phyloP scores from a whole-genome alignment of 306 rosid species.

The Purshia tridentata region DNA sequence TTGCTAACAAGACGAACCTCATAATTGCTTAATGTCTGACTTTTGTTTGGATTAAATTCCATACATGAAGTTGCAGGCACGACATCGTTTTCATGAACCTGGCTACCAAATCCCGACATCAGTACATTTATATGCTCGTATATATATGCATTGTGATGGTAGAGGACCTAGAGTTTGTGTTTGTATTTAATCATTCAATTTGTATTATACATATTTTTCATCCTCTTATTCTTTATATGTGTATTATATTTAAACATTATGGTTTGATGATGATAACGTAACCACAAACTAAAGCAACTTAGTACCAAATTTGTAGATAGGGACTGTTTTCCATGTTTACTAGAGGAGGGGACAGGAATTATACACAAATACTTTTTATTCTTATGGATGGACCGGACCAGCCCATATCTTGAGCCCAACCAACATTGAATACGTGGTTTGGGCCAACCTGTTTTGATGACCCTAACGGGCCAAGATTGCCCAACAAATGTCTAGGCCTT shows the following conservation, averaged over 20 bases:
- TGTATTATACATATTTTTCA: neutral
- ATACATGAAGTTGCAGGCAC: neutral
- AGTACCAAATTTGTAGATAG: neutral
- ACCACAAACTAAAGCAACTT: conserved; percentile 20
- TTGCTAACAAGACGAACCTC: neutral
- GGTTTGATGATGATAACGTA: conserved; percentile 19
- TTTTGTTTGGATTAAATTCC: neutral
- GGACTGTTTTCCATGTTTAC: neutral
- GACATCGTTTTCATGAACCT: conserved; percentile 6
- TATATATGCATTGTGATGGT: neutral
- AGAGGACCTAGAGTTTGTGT: neutral
- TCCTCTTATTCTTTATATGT: neutral
- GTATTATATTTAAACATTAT: neutral
- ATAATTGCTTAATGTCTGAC: neutral
- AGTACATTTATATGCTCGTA: neutral
- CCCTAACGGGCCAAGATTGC: too few relatives aligned
- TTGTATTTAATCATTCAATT: neutral
- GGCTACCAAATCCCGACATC: neutral
- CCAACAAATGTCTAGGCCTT: too few relatives aligned
- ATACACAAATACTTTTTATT: too few relatives aligned
- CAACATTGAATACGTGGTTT: too few relatives aligned
- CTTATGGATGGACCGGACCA: too few relatives aligned
- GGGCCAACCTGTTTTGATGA: too few relatives aligned
- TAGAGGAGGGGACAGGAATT: neutral
- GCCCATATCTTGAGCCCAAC: neutral